phyloP scores from a whole-genome alignment of 1,284 basidiomycete genomes.

The Ceratobasidium sp. region DNA sequence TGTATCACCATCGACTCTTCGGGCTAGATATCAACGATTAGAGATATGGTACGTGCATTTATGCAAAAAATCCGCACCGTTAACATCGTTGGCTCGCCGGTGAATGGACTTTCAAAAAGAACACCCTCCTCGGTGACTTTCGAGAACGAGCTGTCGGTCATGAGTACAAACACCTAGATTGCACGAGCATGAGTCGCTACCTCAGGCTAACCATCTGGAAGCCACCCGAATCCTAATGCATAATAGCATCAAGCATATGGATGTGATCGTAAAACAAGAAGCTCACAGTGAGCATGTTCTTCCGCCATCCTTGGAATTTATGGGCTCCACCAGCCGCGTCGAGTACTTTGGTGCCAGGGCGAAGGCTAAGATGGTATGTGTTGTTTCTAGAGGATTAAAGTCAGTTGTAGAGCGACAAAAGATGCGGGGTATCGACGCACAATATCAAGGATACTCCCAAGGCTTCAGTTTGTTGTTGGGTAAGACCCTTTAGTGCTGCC shows the following conservation, averaged over 20 bases:
- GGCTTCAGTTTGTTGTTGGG: constrained; percentile 82
- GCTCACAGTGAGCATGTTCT: constrained; percentile 75
- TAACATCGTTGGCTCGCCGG: constrained; percentile 83
- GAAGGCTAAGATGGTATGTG: constrained; percentile 84
- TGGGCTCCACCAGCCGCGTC: constrained; percentile 81
- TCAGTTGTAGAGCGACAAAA: constrained; percentile 59
- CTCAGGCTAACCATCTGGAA: constrained; percentile 84
- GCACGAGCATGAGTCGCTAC: constrained; percentile 10
- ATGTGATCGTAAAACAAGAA: neutral
- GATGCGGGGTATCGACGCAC: constrained; percentile 56
- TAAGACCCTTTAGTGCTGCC: constrained; percentile 86
- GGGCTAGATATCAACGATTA: constrained; percentile 61
- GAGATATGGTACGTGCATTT: constrained; percentile 44
- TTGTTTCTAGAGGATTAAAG: constrained; percentile 66
- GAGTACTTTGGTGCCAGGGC: constrained; percentile 78
- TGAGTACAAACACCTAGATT: constrained; percentile 27
- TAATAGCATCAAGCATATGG: neutral
- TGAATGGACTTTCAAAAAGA: constrained; percentile 82
- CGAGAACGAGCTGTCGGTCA: constrained; percentile 62
- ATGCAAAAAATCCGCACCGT: constrained; percentile 64
- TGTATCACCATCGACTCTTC: constrained; percentile 75
- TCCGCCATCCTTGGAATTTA: constrained; percentile 83
- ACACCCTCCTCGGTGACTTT: constrained; percentile 87
- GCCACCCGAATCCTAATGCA: constrained; percentile 79
- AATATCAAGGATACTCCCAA: constrained; percentile 62